A percentile compares a stretch with the other conserved stretches of the same genome.
Conservation (phyloP, 139 green algal species). For the Auxenochlorella pyrenoidosa region DNA sequence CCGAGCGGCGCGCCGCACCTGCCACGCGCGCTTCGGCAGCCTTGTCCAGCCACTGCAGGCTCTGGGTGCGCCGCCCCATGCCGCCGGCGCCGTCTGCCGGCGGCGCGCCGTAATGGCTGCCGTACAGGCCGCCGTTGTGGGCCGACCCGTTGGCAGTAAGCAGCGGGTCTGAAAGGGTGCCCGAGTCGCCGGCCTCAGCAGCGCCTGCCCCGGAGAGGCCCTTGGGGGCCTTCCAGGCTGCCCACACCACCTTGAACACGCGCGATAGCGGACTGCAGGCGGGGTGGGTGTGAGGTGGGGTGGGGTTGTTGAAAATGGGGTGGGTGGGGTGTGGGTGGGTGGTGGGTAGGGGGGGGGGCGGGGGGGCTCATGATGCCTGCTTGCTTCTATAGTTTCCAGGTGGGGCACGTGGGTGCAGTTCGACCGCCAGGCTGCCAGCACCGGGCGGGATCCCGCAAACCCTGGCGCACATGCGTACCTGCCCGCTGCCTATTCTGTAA, state of each 20-base stretch:
- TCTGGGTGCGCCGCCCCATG: slow-evolving; percentile 12
- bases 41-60: slow-evolving; percentile 45
- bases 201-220: neutral
- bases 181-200: neutral
- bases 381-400: too few species aligned
- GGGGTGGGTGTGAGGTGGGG: neutral
- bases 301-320: too few species aligned
- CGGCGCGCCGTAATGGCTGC: neutral
- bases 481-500: too few species aligned
- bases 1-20: too few species aligned
- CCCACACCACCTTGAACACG: slow-evolving; percentile 80
- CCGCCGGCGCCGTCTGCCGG: neutral
- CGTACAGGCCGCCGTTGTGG: neutral
- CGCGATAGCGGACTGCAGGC: slow-evolving; percentile 74
- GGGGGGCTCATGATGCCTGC: too few species aligned
- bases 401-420: too few species aligned
- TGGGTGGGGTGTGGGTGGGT: neutral
- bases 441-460: neutral
- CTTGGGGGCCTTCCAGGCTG: slow-evolving; percentile 68
- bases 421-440: neutral
- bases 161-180: neutral
- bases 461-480: too few species aligned
- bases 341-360: neutral
- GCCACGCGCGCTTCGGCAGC: slow-evolving; percentile 40
- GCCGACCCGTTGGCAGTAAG: neutral